phyloP scores from a whole-genome alignment of 192 early-diverging fungal genomes.

The Coemansia sp. region DNA sequence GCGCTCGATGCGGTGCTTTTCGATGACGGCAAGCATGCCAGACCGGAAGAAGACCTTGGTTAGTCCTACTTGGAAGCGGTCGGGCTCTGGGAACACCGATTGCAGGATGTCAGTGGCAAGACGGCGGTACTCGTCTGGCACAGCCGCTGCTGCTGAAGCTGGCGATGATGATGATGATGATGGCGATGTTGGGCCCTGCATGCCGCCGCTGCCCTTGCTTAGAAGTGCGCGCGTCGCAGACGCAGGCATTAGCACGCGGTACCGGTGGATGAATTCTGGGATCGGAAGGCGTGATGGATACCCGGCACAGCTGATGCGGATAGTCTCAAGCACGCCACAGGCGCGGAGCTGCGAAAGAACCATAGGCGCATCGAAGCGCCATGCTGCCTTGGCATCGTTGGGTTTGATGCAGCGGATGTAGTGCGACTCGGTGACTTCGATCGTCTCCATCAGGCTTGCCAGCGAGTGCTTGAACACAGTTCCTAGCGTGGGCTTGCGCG shows the following conservation, averaged over 20 bases:
- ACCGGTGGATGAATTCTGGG: slow-evolving; percentile 89
- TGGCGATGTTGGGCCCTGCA: no score
- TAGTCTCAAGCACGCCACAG: slow-evolving; percentile 99
- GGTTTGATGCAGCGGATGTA: slow-evolving; percentile 99
- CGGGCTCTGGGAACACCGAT: slow-evolving; percentile 71
- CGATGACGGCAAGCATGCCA: slow-evolving; percentile 75
- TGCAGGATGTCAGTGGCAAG: slow-evolving; percentile 66
- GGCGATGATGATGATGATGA: no score
- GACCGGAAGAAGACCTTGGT: slow-evolving; percentile 99
- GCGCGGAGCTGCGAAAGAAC: slow-evolving; percentile 93
- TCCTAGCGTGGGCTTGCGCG: slow-evolving; percentile 91
- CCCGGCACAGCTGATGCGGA: slow-evolving; percentile 97
- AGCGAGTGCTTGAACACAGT: slow-evolving; percentile 95
- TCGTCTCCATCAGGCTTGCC: slow-evolving; percentile 93
- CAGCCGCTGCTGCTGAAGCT: background rate
- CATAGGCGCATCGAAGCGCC: slow-evolving; percentile 93
- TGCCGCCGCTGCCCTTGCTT: slow-evolving; percentile 14
- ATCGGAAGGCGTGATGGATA: slow-evolving; percentile 91
- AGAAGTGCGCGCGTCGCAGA: slow-evolving; percentile 30
- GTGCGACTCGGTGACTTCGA: slow-evolving; percentile 88
- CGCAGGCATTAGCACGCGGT: slow-evolving; percentile 58
- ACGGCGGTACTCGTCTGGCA: slow-evolving; percentile 57
- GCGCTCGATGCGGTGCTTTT: slow-evolving; percentile 86
- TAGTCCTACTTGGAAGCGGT: slow-evolving; percentile 91
- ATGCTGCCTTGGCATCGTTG: slow-evolving; percentile 91